Conservation (phyloP, 768 basidiomycete species). For the Suillus plorans region DNA sequence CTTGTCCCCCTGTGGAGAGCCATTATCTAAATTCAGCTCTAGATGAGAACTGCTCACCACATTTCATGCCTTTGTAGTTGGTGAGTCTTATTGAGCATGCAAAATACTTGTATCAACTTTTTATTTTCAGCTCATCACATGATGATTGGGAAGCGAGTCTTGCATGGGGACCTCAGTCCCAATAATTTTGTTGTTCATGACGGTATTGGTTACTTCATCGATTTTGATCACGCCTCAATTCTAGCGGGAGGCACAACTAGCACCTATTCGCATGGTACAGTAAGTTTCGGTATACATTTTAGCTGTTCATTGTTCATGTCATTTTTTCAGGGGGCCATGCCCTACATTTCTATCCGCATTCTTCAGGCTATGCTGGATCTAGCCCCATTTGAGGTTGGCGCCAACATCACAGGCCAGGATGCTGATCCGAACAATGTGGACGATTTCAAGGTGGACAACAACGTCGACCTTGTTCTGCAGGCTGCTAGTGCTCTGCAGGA, state of each 20-base stretch:
- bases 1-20: not conserved
- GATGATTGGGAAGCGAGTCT: not conserved
- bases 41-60: not conserved
- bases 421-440: not conserved
- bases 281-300: slow-evolving; percentile 1
- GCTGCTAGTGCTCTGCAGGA: not conserved
- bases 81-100: not conserved
- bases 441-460: not conserved
- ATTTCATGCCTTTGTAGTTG: not conserved
- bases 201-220: not conserved
- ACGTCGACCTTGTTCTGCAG: not conserved
- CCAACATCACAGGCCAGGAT: not conserved
- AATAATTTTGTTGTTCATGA: not conserved
- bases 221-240: not conserved
- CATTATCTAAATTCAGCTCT: not conserved
- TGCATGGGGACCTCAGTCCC: not conserved
- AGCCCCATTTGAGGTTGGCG: not conserved
- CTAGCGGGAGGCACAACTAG: not conserved
- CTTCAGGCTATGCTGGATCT: not conserved
- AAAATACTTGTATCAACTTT: not conserved
- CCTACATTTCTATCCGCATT: slow-evolving; percentile 1
- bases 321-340: slow-evolving; percentile 8
- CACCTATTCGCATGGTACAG: not conserved
- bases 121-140: not conserved
- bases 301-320: slow-evolving; percentile 1